These are phyloP conservation scores for Tricladium varicosporioides DNA, from an alignment of 2,329 filamentous ascomycete genomes.

Conservation along the genomic window DNA sequence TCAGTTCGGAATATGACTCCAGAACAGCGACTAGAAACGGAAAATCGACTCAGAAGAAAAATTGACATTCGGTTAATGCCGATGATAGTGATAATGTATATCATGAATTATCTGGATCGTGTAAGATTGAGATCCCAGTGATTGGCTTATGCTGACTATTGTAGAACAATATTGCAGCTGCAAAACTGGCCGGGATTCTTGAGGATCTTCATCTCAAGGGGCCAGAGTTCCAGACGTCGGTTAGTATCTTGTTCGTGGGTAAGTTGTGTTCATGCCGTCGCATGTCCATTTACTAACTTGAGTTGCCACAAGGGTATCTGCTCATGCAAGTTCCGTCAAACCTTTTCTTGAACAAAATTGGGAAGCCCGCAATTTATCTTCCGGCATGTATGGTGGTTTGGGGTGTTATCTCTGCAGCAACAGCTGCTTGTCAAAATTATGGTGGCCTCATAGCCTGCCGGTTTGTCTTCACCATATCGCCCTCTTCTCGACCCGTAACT, in stretches of 20 bases:
- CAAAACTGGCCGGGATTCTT: constrained; percentile 49
- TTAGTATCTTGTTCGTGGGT: constrained; percentile 40
- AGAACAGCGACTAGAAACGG: constrained; percentile 49
- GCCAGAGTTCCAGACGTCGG: constrained; percentile 42
- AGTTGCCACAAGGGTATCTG: constrained; percentile 29
- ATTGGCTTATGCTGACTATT: constrained; percentile 25
- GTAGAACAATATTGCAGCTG: constrained; percentile 54
- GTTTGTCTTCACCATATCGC: constrained; percentile 19
- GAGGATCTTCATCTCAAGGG: constrained; percentile 41
- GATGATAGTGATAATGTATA: constrained; percentile 68
- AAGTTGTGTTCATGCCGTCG: background rate
- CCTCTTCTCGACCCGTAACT: too few relatives aligned
- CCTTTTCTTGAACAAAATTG: constrained; percentile 47
- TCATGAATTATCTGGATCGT: constrained; percentile 63
- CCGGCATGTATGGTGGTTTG: constrained; percentile 48
- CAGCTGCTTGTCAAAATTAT: constrained; percentile 46
- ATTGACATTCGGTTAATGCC: constrained; percentile 65
- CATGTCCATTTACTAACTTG: background rate
- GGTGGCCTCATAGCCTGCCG: constrained; percentile 41
- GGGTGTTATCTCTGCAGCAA: constrained; percentile 48
- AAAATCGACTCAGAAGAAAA: constrained; percentile 59
- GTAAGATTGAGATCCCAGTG: constrained; percentile 23
- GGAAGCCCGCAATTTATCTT: constrained; percentile 49
- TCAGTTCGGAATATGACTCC: constrained; percentile 45
- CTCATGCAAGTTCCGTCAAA: constrained; percentile 47